These are phyloP conservation scores for Picea glauca DNA, from an alignment of 75 land plant genomes.

Conservation along the genomic window DNA sequence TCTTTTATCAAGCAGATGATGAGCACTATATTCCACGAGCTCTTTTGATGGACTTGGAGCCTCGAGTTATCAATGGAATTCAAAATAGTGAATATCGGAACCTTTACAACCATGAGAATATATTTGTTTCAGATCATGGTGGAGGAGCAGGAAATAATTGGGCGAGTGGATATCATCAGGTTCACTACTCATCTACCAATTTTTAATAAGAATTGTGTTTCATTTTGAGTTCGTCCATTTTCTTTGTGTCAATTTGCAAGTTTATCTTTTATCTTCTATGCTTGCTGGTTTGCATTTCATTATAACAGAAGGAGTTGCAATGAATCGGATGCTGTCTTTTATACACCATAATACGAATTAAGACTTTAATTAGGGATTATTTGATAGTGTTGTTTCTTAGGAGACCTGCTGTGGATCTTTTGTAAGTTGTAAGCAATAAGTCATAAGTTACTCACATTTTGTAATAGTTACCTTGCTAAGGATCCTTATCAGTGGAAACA, in stretches of 20 bases:
- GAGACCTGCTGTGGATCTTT: too few species aligned
- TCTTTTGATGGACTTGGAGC: conserved; percentile 92
- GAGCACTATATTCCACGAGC: conserved; percentile 99
- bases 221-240: not conserved
- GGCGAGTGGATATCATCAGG: conserved; percentile 99
- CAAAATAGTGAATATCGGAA: conserved; percentile 96
- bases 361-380: too few species aligned
- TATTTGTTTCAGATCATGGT: conserved; percentile 97
- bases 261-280: not conserved
- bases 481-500: too few species aligned
- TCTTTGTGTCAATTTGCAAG: not conserved
- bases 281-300: not conserved
- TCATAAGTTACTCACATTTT: too few species aligned
- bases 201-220: not conserved
- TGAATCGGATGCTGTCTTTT: not conserved
- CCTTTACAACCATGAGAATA: conserved; percentile 95
- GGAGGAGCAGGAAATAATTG: conserved; percentile 99
- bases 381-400: too few species aligned
- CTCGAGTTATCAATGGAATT: conserved; percentile 94
- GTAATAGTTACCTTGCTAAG: too few species aligned
- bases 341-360: too few species aligned
- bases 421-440: too few species aligned
- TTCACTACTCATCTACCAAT: conserved; percentile 9
- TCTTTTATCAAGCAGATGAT: conserved; percentile 99
- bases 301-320: not conserved